A percentile compares a stretch with the other conserved stretches of the same genome.
phyloP scores from a whole-genome alignment of 1,284 basidiomycete genomes.

The Inonotus hispidus region DNA sequence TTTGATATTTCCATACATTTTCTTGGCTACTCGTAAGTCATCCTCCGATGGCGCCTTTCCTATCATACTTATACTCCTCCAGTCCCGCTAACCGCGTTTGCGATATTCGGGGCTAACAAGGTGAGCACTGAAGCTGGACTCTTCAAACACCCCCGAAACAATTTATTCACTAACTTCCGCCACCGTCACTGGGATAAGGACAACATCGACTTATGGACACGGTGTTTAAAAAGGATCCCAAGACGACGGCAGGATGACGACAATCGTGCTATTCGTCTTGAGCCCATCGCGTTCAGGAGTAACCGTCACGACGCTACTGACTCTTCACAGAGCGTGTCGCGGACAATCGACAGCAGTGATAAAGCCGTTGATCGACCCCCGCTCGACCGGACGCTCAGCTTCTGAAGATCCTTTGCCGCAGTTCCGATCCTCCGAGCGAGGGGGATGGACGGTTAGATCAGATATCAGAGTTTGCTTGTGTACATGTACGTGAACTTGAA shows the following conservation, averaged over 20 bases:
- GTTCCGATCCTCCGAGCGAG: background rate
- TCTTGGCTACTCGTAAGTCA: slow-evolving; percentile 13
- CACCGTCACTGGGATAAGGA: background rate
- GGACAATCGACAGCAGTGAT: background rate
- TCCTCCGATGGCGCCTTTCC: background rate
- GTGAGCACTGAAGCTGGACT: background rate
- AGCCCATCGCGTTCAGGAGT: slow-evolving; percentile 1
- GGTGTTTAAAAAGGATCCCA: background rate
- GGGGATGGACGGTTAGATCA: too few relatives aligned
- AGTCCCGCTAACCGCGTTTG: slow-evolving; percentile 15
- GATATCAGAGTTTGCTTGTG: too few relatives aligned
- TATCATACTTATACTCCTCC: background rate
- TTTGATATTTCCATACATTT: slow-evolving; percentile 8
- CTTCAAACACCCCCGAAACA: background rate
- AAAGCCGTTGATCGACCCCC: background rate
- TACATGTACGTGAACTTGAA: too few relatives aligned
- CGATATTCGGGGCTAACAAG: slow-evolving; percentile 14
- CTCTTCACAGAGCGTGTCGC: background rate
- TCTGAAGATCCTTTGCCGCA: background rate
- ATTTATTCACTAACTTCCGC: background rate
- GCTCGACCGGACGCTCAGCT: background rate
- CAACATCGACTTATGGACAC: background rate
- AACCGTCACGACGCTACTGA: background rate
- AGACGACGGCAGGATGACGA: background rate
- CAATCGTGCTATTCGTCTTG: background rate